Percentiles rank a stretch among this genome's conserved stretches.
Evolutionary conservation across 1,284 basidiomycete species (phyloP).

Genomic region (Kwoniella shivajii): DNA sequence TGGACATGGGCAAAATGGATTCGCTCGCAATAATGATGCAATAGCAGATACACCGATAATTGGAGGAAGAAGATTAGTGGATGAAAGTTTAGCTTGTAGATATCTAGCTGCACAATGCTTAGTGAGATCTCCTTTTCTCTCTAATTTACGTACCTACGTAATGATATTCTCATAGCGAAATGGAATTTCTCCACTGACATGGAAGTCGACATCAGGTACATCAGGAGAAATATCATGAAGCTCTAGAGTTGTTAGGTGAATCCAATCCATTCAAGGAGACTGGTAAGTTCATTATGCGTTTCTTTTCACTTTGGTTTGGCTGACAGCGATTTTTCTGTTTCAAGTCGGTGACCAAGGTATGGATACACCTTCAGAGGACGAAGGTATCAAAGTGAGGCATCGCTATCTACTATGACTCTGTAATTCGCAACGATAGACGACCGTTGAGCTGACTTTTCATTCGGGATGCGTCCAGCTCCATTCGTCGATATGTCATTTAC

Average conservation of each 20-base stretch:
- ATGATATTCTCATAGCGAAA: no score
- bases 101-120: constrained; percentile 94
- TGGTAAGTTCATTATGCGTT: constrained; percentile 48
- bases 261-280: constrained; percentile 79
- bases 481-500: constrained; percentile 91
- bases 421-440: not conserved
- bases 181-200: not conserved
- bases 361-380: constrained; percentile 68
- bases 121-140: constrained; percentile 51
- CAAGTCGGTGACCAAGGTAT: constrained; percentile 8
- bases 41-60: constrained; percentile 4
- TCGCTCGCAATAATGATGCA: not conserved
- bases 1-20: not conserved
- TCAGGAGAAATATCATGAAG: constrained; percentile 90
- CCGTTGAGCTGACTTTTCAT: not conserved
- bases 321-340: not conserved
- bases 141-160: no score
- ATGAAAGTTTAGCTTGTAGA: constrained; percentile 87
- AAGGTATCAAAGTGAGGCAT: constrained; percentile 75
- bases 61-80: constrained; percentile 62
- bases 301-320: no score
- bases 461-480: constrained; percentile 66
- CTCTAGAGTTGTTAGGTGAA: constrained; percentile 89
- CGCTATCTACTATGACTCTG: no score
- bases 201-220: constrained; percentile 59